Evolutionary conservation across 2,329 filamentous ascomycete species (phyloP).

Genomic region (Sporothrix pallida): DNA sequence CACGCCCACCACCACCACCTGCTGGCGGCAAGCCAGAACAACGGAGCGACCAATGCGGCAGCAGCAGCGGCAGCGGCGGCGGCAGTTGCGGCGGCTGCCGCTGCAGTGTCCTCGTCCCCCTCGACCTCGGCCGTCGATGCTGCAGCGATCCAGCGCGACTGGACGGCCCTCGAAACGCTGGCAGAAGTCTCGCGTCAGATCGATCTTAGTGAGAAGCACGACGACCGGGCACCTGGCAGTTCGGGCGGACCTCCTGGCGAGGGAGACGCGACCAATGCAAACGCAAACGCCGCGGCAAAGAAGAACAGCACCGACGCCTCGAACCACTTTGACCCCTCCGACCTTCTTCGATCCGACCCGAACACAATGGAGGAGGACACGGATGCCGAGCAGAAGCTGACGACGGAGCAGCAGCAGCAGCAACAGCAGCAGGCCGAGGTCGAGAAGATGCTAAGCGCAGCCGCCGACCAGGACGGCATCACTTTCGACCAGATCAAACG

Average conservation of each 20-base stretch:
- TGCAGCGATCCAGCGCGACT: conserved; percentile 57
- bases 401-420: conserved; percentile 1
- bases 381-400: not conserved
- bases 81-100: conserved; percentile 32
- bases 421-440: conserved; percentile 24
- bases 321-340: conserved; percentile 28
- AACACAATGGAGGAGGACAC: conserved; percentile 26
- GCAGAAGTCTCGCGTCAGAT: conserved; percentile 87
- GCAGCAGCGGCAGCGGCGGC: conserved; percentile 29
- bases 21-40: conserved; percentile 31
- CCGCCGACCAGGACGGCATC: conserved; percentile 37
- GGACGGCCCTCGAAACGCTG: conserved; percentile 83
- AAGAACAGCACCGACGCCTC: not conserved
- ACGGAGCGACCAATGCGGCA: not conserved
- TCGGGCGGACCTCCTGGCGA: conserved; percentile 48
- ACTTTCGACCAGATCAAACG: conserved; percentile 55
- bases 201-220: conserved; percentile 67
- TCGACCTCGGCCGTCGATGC: conserved; percentile 43
- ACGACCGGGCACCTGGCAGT: conserved; percentile 56
- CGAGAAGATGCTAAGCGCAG: conserved; percentile 14
- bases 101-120: conserved; percentile 31
- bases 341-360: conserved; percentile 32
- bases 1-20: conserved; percentile 40
- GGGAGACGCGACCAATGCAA: conserved; percentile 6
- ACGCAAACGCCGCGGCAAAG: not conserved